phyloP scores from a whole-genome alignment of 352 stramenopile genomes.

The Halophytophthora batemanensis region DNA sequence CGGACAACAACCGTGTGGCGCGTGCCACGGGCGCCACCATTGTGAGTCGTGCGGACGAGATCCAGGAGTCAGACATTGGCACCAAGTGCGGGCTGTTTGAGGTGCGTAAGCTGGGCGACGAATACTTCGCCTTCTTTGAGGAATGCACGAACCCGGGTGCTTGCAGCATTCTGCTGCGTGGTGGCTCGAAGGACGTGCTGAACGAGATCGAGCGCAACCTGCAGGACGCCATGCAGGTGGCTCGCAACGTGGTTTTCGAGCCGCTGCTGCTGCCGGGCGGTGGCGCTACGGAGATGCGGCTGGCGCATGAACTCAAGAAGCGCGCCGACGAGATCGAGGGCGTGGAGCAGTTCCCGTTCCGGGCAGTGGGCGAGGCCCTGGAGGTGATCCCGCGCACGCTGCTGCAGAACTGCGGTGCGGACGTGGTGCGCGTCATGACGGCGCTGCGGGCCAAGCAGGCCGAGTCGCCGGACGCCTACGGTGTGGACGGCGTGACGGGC shows the following conservation, averaged over 20 bases:
- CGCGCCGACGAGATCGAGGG: constrained; percentile 90
- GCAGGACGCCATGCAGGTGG: constrained; percentile 99
- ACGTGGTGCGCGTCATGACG: constrained; percentile 98
- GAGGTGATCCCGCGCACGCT: constrained; percentile 99
- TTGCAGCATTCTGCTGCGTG: constrained; percentile 97
- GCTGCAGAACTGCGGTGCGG: constrained; percentile 98
- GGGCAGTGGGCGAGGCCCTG: constrained; percentile 96
- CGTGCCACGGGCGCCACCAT: constrained; percentile 97
- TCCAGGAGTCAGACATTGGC: constrained; percentile 98
- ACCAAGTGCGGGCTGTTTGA: constrained; percentile 99
- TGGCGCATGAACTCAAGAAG: constrained; percentile 94
- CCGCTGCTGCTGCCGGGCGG: constrained; percentile 93
- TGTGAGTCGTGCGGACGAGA: constrained; percentile 97
- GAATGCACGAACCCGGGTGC: constrained; percentile 98
- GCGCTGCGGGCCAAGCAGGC: constrained; percentile 93
- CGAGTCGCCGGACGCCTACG: constrained; percentile 72
- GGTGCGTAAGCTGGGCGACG: constrained; percentile 89
- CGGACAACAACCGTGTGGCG: constrained; percentile 99
- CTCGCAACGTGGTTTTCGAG: constrained; percentile 99
- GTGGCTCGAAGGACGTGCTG: constrained; percentile 98
- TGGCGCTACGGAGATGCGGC: constrained; percentile 98
- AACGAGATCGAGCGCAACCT: constrained; percentile 99
- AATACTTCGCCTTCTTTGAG: constrained; percentile 99
- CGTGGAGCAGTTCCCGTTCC: constrained; percentile 97
- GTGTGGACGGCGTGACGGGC: constrained; percentile 82